Conservation (phyloP, 2,329 filamentous ascomycete genomes). For the Claviceps maximensis region DNA sequence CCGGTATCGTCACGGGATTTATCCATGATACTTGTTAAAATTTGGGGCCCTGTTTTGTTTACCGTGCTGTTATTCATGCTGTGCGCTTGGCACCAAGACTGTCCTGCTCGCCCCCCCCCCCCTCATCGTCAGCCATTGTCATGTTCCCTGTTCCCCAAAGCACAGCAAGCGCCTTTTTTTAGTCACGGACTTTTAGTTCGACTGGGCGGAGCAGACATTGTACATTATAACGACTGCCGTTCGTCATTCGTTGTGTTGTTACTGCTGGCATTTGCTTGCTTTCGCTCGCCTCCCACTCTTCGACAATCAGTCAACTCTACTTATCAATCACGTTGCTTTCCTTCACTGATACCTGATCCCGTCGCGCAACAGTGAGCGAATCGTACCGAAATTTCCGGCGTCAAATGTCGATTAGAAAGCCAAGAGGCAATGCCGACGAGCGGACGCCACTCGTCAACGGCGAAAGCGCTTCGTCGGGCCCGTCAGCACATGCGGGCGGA, state of each 20-base stretch:
- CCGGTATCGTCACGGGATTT: background rate
- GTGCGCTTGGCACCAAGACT: too few relatives aligned
- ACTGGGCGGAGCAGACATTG: background rate
- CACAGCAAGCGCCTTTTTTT: background rate
- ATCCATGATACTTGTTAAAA: background rate
- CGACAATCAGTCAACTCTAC: background rate
- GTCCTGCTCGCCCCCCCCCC: too few relatives aligned
- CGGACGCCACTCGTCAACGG: slow-evolving; percentile 29
- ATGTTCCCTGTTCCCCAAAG: background rate
- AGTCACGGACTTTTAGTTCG: background rate
- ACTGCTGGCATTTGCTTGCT: too few relatives aligned
- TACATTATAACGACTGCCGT: background rate
- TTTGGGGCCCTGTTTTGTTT: background rate
- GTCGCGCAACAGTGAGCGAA: slow-evolving; percentile 4
- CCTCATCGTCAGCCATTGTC: background rate
- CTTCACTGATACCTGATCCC: background rate
- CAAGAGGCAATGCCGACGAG: slow-evolving; percentile 20
- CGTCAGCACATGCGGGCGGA: slow-evolving; percentile 10
- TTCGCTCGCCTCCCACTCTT: background rate
- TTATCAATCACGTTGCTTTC: background rate
- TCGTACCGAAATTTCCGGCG: slow-evolving; percentile 9
- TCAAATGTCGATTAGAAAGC: slow-evolving; percentile 21
- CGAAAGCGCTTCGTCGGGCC: slow-evolving; percentile 13
- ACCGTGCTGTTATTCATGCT: background rate
- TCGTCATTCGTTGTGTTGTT: background rate